Base-by-base conservation (phyloP, 441 rosid genomes). In the Populus hybrid region DNA sequence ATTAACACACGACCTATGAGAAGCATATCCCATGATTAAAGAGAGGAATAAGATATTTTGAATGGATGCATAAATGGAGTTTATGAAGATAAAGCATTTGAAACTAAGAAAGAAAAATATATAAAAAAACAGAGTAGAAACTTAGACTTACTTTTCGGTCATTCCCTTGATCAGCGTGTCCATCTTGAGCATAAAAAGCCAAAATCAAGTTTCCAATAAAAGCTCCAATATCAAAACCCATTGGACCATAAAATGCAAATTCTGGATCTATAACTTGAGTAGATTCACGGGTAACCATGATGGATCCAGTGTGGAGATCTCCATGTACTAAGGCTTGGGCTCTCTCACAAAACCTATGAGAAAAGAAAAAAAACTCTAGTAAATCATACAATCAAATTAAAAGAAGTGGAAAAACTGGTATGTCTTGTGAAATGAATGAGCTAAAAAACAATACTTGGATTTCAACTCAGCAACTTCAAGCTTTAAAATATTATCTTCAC, bases 211-310 rank as follows among this genome's bases (percentile, higher is more conserved):
- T 94, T 76, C 98, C 99, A 54, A 95, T 73, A 84, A 79, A 95
- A 77, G 99, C 98, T 61, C 99, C 98, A 79, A 91, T 66, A 70
- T 95, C 98, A 67, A 83, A 93, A 23, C 95, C 98, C 97, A 91
- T 95, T 8, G 97, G 98, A 77, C 94, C 99, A 66, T 86, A 89
- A 76, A 89, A 95, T 42, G 94, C 89, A 84, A 92, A 95, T 85
- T 95, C 98, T 30, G 99, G 91, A 86, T 95, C 98, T 81, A 94
- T 89, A 72, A 92, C 94, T 80, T 90, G 98, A 38, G 97, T 95
- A 14, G 99, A 95, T 71, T 86, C 92, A 50, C 36, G 84, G 14
- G 98, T 94, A 78, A 94, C 97, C 99, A 95, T 95, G 80, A 95
- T 80, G 2, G 98, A 95, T 54, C 95, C 79, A 50, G 99, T 95